These are phyloP conservation scores for Talaromyces albobiverticillius DNA, from an alignment of 2,329 filamentous ascomycete species.

Conservation along the genomic window DNA sequence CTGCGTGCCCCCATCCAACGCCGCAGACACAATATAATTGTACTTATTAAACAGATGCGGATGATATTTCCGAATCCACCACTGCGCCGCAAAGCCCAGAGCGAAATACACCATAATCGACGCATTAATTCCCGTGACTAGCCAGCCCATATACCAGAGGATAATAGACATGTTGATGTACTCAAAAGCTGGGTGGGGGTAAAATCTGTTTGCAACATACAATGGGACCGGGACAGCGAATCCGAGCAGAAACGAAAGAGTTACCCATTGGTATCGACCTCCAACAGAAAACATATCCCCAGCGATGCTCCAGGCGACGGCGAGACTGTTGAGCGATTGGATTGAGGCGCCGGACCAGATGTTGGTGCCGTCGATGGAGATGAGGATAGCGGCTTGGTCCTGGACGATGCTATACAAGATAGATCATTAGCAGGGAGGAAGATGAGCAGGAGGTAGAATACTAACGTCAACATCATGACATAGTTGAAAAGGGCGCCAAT, in stretches of 20 bases:
- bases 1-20: conserved; percentile 34
- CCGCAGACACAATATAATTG: conserved; percentile 35
- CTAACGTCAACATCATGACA: conserved; percentile 35
- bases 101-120: conserved; percentile 28
- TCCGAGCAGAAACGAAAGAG: conserved; percentile 43
- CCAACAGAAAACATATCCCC: conserved; percentile 43
- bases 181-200: conserved; percentile 25
- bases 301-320: conserved; percentile 41
- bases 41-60: conserved; percentile 31
- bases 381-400: conserved; percentile 42
- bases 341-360: conserved; percentile 51
- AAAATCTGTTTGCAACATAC: conserved; percentile 32
- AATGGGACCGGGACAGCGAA: conserved; percentile 44
- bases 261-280: conserved; percentile 38
- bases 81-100: conserved; percentile 21
- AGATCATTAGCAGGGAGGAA: not conserved
- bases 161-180: conserved; percentile 45
- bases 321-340: conserved; percentile 46
- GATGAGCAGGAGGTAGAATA: conserved; percentile 14
- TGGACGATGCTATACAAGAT: conserved; percentile 36
- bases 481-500: conserved; percentile 43
- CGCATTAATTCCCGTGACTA: conserved; percentile 44
- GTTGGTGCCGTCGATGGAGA: conserved; percentile 41
- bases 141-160: conserved; percentile 41
- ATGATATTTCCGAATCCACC: conserved; percentile 18